Evolutionary conservation across 2,329 filamentous ascomycete species (phyloP).

Genomic region (Ophiostoma piceae): DNA sequence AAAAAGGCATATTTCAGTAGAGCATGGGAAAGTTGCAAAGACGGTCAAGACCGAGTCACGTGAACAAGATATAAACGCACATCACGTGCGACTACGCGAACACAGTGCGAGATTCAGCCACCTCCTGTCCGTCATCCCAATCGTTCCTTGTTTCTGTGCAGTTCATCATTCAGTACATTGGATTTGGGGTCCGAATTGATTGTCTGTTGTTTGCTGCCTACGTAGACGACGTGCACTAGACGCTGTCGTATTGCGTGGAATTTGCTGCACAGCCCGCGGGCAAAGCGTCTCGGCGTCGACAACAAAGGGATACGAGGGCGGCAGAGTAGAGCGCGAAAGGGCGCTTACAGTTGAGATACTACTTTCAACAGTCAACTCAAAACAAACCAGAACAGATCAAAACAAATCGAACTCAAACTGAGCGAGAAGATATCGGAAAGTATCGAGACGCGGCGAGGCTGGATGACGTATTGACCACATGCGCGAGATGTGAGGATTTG

Average conservation of each 20-base stretch:
- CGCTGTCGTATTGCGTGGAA: neutral
- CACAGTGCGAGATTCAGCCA: conserved; percentile 6
- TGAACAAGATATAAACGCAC: neutral
- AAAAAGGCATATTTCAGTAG: no score
- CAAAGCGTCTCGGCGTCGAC: neutral
- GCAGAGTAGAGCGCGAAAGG: neutral
- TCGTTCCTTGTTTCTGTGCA: neutral
- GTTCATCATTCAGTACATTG: neutral
- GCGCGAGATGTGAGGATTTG: neutral
- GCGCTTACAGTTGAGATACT: no score
- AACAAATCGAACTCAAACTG: no score
- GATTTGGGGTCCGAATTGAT: no score
- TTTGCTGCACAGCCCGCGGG: neutral
- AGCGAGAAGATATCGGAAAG: no score
- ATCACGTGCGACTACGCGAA: neutral
- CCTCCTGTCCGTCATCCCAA: neutral
- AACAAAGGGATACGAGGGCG: conserved; percentile 5
- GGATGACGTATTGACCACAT: neutral
- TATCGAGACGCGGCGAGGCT: neutral
- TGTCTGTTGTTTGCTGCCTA: no score
- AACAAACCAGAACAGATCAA: no score
- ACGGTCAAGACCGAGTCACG: neutral
- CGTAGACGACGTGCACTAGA: no score
- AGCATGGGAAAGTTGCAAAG: neutral
- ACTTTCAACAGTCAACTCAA: neutral